Evolutionary conservation across 495 filamentous ascomycete species (phyloP).

Genomic region (Penicillium psychrofluorescens): DNA sequence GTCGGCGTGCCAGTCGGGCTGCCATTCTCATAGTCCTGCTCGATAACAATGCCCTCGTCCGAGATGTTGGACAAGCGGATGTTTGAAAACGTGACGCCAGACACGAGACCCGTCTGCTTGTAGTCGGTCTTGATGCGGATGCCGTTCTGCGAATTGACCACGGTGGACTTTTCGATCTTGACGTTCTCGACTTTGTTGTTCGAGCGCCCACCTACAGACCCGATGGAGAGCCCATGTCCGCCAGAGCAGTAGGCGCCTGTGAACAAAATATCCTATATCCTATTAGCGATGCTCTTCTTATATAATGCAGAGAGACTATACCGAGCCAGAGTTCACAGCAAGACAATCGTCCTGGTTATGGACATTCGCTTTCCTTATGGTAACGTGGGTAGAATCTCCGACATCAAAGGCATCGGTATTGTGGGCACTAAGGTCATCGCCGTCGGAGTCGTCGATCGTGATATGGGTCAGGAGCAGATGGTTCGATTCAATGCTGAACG

Average conservation of each 20-base stretch:
- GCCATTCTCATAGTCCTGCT: constrained; percentile 65
- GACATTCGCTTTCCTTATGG: constrained; percentile 47
- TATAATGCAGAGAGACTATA: no score
- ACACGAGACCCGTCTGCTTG: constrained; percentile 48
- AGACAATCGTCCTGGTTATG: constrained; percentile 61
- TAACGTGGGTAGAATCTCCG: constrained; percentile 39
- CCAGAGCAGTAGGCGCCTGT: constrained; percentile 47
- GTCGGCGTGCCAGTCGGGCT: constrained; percentile 54
- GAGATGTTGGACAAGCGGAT: constrained; percentile 52
- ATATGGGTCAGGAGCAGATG: constrained; percentile 43
- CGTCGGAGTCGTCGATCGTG: constrained; percentile 55
- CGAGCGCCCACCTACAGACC: constrained; percentile 56
- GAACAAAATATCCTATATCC: constrained; percentile 42
- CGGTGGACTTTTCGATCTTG: constrained; percentile 42
- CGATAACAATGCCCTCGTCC: constrained; percentile 57
- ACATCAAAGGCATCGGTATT: constrained; percentile 67
- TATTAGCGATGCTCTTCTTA: not conserved
- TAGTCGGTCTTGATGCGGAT: constrained; percentile 60
- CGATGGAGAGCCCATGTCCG: constrained; percentile 64
- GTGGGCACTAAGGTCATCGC: constrained; percentile 43
- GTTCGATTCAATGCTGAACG: constrained; percentile 48
- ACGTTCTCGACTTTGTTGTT: constrained; percentile 55
- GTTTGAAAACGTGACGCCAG: constrained; percentile 50
- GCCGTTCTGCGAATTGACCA: constrained; percentile 50
- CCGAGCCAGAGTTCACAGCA: constrained; percentile 50